Conservation (phyloP, 2,329 filamentous ascomycete species). For the Zalaria obscura region DNA sequence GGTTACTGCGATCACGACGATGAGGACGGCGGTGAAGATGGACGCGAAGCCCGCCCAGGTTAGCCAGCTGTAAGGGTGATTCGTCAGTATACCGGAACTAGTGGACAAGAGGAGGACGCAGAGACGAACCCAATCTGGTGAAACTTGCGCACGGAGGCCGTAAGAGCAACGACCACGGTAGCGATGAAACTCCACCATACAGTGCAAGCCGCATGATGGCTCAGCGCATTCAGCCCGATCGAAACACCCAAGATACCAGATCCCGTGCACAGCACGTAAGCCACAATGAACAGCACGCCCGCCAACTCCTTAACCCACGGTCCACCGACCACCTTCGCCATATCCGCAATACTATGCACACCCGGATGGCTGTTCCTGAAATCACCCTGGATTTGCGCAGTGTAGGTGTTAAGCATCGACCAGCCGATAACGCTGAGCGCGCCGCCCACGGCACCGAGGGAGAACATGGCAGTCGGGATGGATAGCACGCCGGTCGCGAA, state of each 20-base stretch:
- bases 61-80: slow-evolving; percentile 27
- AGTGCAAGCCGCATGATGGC: slow-evolving; percentile 43
- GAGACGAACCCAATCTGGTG: slow-evolving; percentile 34
- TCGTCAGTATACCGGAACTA: too few relatives aligned
- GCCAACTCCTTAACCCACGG: slow-evolving; percentile 36
- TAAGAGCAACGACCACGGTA: slow-evolving; percentile 32
- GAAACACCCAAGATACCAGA: slow-evolving; percentile 46
- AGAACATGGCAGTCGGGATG: slow-evolving; percentile 34
- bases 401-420: slow-evolving; percentile 35
- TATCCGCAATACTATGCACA: slow-evolving; percentile 42
- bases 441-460: slow-evolving; percentile 33
- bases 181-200: slow-evolving; percentile 43
- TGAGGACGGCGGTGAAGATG: slow-evolving; percentile 37
- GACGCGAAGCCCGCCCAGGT: slow-evolving; percentile 47
- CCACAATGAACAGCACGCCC: slow-evolving; percentile 42
- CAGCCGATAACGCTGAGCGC: slow-evolving; percentile 33
- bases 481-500: slow-evolving; percentile 36
- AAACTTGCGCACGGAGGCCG: slow-evolving; percentile 43
- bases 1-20: slow-evolving; percentile 38
- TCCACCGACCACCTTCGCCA: slow-evolving; percentile 43
- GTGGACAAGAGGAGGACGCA: too few relatives aligned
- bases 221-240: slow-evolving; percentile 45
- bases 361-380: slow-evolving; percentile 37
- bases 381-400: slow-evolving; percentile 34
- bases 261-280: slow-evolving; percentile 41